Base-by-base conservation (phyloP, 371 early-diverging fungal genomes). In the Amoeboaphelidium protococcarum region DNA sequence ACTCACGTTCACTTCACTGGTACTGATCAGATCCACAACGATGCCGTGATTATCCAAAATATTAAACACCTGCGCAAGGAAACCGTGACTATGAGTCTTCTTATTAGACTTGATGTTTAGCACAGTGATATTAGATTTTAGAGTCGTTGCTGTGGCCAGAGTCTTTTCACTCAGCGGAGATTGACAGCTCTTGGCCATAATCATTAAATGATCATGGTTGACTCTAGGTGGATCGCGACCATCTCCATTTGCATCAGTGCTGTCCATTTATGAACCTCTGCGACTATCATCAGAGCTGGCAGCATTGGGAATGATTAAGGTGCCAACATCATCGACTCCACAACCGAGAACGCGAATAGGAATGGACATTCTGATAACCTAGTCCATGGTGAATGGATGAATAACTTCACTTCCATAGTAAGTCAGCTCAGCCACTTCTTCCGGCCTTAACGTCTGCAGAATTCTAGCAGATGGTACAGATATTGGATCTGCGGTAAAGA, bases 321-420 rank as follows among this genome's bases (percentile, higher is more conserved):
- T 92, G 19, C 94, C 97, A 19, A 67, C 59, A 37, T 86, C 90
- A 4, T 58, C 61, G 20, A 94, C 92, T 42, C 85, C 83, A 56
- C 86, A 82, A 3, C 89, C 87, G 56, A 94, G 88, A 60, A 96
- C 94, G 46, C 94, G 81, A 58, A 96, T 91, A 4, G 97, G 94
- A 52, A 96, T 89, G 45, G 67, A 63, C 3, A 85, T 81, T 21
- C 85, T 77, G 49, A 92, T 88, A 46, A 89, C 90, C 53, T 94
- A 94, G 56, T 90, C 90, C 94, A 96, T 94, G 6, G 97, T 96
- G 62, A 89, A 90, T 3, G 97, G 97, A 54, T 96, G 94, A 52
- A 96, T 89, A 27, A 46, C 47, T 46, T 46, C 47, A 23, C 26
- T 25, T 23, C 47, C 47, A 22, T 46, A 46, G 40, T 46, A 46